Evolutionary conservation across 176 grass and related monocot species (phyloP), one percentile per base, ranked within the genome.

Genomic region (Zizania latifolia): DNA sequence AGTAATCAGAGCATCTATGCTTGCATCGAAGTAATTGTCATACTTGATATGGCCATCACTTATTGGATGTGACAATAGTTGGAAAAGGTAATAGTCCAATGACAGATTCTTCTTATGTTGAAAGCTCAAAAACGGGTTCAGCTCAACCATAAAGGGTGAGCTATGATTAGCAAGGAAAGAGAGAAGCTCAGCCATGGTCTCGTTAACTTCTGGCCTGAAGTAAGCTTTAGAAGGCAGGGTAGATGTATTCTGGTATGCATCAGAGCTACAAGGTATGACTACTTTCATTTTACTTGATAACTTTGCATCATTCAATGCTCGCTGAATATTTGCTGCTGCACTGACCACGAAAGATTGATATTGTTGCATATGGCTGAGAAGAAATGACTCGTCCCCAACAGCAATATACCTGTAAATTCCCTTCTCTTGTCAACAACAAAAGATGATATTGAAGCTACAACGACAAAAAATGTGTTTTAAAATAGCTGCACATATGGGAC

Each of bases 331-430:
- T 41, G 65, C 62, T 62, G 88, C 86, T 79, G 91, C 91, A 76
- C 45, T 81, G 32, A 98, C 77, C 33, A 94, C 86, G 78, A 85
- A 90, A 72, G 89, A 79, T 53, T 92, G 84, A 39, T 87, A 89
- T 35, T 58, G 76, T 41, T 86, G 86, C 55, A 86, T 81, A 60
- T 92, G 88, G 63, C 46, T 92, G 31, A 86, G 58, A 76, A 83
- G 78, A 82, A 98, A 98, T 72, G 91, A 86, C 65, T 98, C 89
- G n/a, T 98, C 91, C 23, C 95, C 95, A 33, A 98, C 73, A 72
- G 82, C 68, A 84, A 98, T 72, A 75, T 88, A 98, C 58, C 91
- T 98, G 81, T n/a, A 76, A 82, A 68, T 62, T 84, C 19, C 43
- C 37, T 83, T 76, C 62, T 8, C 58, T 54, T 45, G 14, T 79